A percentile compares a stretch with the other conserved stretches of the same genome.
These are phyloP conservation scores for Colletotrichum viniferum DNA, from an alignment of 2,329 filamentous ascomycete species.

Conservation along the genomic window DNA sequence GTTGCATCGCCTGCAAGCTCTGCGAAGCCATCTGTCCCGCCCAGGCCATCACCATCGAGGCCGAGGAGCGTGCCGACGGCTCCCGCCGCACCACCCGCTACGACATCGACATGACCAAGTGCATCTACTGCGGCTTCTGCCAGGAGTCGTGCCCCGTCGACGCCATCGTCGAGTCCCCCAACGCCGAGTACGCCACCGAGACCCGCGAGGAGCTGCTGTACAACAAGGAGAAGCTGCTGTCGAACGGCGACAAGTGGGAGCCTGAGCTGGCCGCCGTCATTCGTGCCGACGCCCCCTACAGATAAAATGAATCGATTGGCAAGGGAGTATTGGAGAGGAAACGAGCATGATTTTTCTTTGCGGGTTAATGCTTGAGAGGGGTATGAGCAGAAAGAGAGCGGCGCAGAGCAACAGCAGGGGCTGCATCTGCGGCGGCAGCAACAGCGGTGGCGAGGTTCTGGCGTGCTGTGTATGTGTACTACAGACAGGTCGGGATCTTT, in stretches of 20 bases:
- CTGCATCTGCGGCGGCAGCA: not conserved
- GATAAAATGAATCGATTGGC: constrained; percentile 53
- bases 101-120: constrained; percentile 99
- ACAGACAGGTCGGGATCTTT: constrained; percentile 15
- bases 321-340: not conserved
- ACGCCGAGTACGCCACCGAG: constrained; percentile 68
- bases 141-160: constrained; percentile 99
- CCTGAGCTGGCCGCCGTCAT: constrained; percentile 92
- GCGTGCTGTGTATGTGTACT: constrained; percentile 16
- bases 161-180: constrained; percentile 74
- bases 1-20: constrained; percentile 99
- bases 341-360: not conserved
- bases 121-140: constrained; percentile 99
- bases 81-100: constrained; percentile 95
- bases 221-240: constrained; percentile 93
- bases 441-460: not conserved
- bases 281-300: constrained; percentile 90
- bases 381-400: not conserved
- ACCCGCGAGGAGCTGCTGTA: constrained; percentile 92
- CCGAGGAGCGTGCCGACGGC: constrained; percentile 95
- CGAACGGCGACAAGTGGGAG: constrained; percentile 97
- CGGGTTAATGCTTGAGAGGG: not conserved
- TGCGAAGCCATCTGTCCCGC: constrained; percentile 98
- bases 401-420: not conserved
- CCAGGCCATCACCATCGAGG: constrained; percentile 98